These are phyloP conservation scores for Clavulina sp. DNA, from an alignment of 768 basidiomycete species.

Conservation along the genomic window DNA sequence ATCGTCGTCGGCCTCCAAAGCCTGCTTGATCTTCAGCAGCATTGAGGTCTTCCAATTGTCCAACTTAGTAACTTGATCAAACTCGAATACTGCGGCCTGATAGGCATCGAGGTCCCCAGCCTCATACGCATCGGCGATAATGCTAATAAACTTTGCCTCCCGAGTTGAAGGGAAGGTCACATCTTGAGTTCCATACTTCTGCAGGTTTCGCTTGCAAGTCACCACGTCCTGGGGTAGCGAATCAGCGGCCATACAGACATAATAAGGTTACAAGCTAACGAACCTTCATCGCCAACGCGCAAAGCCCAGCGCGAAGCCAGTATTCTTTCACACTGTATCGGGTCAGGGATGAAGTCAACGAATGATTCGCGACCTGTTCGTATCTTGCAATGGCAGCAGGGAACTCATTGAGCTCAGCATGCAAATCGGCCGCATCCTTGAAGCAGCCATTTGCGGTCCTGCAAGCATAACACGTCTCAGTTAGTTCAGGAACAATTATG, in stretches of 20 bases:
- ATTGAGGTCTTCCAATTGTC: slow-evolving; percentile 95
- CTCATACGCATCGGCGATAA: slow-evolving; percentile 62
- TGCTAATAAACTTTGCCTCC: slow-evolving; percentile 75
- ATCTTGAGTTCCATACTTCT: slow-evolving; percentile 66
- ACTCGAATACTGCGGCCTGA: slow-evolving; percentile 76
- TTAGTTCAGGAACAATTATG: background rate
- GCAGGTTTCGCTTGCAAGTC: slow-evolving; percentile 61
- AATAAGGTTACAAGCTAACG: slow-evolving; percentile 16
- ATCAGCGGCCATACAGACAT: background rate
- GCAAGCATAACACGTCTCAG: background rate
- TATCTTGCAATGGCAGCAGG: slow-evolving; percentile 73
- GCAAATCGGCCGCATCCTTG: slow-evolving; percentile 92
- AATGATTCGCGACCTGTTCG: slow-evolving; percentile 76
- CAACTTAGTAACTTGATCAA: slow-evolving; percentile 67
- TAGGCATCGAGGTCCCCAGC: slow-evolving; percentile 54
- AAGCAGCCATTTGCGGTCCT: slow-evolving; percentile 93
- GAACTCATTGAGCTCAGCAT: slow-evolving; percentile 78
- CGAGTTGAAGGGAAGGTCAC: slow-evolving; percentile 72
- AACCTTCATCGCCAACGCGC: slow-evolving; percentile 76
- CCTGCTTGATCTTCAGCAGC: slow-evolving; percentile 76
- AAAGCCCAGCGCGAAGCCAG: slow-evolving; percentile 76
- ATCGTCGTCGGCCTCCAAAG: slow-evolving; percentile 36
- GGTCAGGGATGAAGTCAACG: slow-evolving; percentile 66
- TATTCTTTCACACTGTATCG: slow-evolving; percentile 98
- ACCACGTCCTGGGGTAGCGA: slow-evolving; percentile 49